Percentiles rank a stretch among this genome's conserved stretches.
These are phyloP conservation scores for Pulveroboletus sp. DNA, from an alignment of 1,284 basidiomycete species.

Conservation along the genomic window DNA sequence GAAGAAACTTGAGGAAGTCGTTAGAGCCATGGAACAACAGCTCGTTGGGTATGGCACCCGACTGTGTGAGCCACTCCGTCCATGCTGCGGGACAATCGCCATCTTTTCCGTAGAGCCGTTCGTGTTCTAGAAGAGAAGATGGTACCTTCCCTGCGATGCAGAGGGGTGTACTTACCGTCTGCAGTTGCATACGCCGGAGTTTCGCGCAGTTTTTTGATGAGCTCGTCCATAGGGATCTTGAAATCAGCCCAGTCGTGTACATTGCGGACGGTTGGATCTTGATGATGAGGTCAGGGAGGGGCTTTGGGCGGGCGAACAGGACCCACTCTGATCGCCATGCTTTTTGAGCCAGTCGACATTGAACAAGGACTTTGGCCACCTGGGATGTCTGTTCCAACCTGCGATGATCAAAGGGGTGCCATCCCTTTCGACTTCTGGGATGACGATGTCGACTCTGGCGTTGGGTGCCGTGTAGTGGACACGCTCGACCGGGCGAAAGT, in stretches of 20 bases:
- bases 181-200: conserved; percentile 37
- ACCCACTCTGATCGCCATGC: conserved; percentile 41
- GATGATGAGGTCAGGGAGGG: conserved; percentile 4
- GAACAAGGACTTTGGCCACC: conserved; percentile 58
- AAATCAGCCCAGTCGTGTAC: conserved; percentile 51
- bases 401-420: conserved; percentile 65
- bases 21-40: conserved; percentile 51
- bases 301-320: neutral
- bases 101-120: conserved; percentile 74
- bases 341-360: conserved; percentile 51
- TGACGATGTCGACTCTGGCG: conserved; percentile 34
- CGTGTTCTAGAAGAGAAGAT: conserved; percentile 45
- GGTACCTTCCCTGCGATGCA: neutral
- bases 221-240: conserved; percentile 45
- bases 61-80: conserved; percentile 55
- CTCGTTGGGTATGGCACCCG: conserved; percentile 47
- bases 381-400: conserved; percentile 51
- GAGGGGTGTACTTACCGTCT: conserved; percentile 39
- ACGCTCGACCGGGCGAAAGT: conserved; percentile 39
- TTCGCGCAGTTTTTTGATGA: conserved; percentile 45
- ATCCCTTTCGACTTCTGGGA: conserved; percentile 48
- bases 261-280: conserved; percentile 58
- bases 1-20: conserved; percentile 59
- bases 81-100: conserved; percentile 63
- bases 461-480: conserved; percentile 35